Percentiles rank a stretch among this genome's conserved stretches.
These are phyloP conservation scores for Beauveria scarabaeidicola DNA, from an alignment of 2,329 filamentous ascomycete genomes.

Conservation along the genomic window DNA sequence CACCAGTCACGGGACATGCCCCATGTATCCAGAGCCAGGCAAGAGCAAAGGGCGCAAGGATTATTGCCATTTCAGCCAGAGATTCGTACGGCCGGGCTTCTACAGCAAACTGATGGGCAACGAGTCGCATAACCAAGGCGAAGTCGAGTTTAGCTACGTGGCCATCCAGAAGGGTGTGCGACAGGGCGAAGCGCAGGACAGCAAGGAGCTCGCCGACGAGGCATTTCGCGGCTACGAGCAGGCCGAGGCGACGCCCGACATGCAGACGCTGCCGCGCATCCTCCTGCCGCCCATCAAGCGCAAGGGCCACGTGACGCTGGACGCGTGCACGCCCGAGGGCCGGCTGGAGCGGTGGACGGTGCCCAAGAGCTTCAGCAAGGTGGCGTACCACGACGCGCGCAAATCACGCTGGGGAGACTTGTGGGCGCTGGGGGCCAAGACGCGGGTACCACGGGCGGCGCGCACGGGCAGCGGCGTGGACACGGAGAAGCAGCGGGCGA, in stretches of 20 bases:
- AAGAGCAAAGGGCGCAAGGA: conserved; percentile 70
- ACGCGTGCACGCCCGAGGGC: conserved; percentile 81
- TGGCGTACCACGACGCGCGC: conserved; percentile 84
- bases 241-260: conserved; percentile 34
- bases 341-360: conserved; percentile 91
- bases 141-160: conserved; percentile 84
- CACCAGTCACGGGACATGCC: conserved; percentile 81
- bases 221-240: conserved; percentile 68
- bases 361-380: conserved; percentile 67
- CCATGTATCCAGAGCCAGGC: conserved; percentile 74
- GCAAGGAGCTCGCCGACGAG: conserved; percentile 47
- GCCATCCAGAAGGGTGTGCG: conserved; percentile 68
- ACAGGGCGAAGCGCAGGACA: conserved; percentile 31
- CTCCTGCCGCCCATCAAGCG: conserved; percentile 80
- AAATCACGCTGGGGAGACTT: conserved; percentile 89
- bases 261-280: conserved; percentile 67
- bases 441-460: conserved; percentile 53
- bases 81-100: conserved; percentile 76
- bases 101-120: conserved; percentile 66
- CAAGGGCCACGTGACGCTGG: conserved; percentile 77
- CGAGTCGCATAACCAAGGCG: conserved; percentile 69
- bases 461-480: conserved; percentile 47
- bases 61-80: conserved; percentile 83
- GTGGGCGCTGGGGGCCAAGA: conserved; percentile 93
- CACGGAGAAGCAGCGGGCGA: conserved; percentile 39